These are phyloP conservation scores for Wickerhamiella musiphila DNA, from an alignment of 805 yeast species.

Conservation along the genomic window DNA sequence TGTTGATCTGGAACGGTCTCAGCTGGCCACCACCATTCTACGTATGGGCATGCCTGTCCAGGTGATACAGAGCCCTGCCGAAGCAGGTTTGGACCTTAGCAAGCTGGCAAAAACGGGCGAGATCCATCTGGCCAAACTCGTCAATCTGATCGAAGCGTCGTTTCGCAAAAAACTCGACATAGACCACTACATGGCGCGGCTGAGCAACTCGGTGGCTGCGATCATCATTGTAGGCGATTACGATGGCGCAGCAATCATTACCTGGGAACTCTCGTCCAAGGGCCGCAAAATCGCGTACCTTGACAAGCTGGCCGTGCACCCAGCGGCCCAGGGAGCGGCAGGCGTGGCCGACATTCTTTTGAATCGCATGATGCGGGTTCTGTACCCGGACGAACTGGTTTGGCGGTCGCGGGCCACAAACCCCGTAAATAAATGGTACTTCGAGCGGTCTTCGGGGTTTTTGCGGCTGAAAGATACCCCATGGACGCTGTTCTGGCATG, in stretches of 20 bases:
- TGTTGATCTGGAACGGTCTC: constrained; percentile 35
- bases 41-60: constrained; percentile 55
- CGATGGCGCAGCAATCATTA: constrained; percentile 86
- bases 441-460: constrained; percentile 72
- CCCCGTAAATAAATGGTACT: constrained; percentile 96
- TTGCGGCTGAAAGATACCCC: constrained; percentile 27
- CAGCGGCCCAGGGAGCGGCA: constrained; percentile 71
- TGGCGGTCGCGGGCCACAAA: constrained; percentile 83
- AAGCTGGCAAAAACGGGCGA: constrained; percentile 24
- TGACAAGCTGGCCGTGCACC: constrained; percentile 85
- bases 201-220: constrained; percentile 51
- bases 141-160: constrained; percentile 54
- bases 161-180: constrained; percentile 54
- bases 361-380: constrained; percentile 48
- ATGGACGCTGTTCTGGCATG: constrained; percentile 30
- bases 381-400: constrained; percentile 54
- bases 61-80: constrained; percentile 24
- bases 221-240: constrained; percentile 82
- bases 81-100: constrained; percentile 25
- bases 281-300: constrained; percentile 48
- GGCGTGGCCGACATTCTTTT: constrained; percentile 89
- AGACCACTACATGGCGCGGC: constrained; percentile 47
- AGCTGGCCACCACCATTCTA: constrained; percentile 58
- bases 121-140: constrained; percentile 41
- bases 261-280: constrained; percentile 42